Percentiles rank a stretch among this genome's conserved stretches.
These are phyloP conservation scores for Lachnellula suecica DNA, from an alignment of 2,329 filamentous ascomycete genomes.

Conservation along the genomic window DNA sequence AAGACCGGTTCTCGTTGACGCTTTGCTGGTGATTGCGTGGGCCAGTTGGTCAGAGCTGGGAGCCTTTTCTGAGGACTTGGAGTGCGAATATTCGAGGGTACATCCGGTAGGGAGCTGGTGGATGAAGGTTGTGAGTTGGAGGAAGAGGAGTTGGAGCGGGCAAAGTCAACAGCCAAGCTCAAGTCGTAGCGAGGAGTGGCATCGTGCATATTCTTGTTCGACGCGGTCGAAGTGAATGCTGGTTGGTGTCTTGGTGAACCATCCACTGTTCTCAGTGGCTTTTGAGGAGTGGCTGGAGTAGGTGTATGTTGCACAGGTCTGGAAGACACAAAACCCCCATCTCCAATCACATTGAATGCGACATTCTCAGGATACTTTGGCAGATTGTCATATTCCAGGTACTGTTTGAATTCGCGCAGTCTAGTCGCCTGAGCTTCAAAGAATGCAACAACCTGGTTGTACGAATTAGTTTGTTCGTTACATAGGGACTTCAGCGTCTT, in stretches of 20 bases:
- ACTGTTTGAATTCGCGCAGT: neutral
- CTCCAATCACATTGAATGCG: neutral
- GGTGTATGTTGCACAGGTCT: neutral
- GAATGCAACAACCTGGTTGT: neutral
- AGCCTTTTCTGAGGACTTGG: neutral
- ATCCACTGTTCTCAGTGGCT: neutral
- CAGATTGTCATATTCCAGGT: neutral
- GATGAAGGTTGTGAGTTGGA: neutral
- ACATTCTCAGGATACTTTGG: neutral
- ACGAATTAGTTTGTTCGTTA: neutral
- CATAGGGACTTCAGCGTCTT: neutral
- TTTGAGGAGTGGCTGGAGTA: neutral
- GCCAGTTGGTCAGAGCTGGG: neutral
- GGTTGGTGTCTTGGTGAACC: neutral
- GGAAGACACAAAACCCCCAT: neutral
- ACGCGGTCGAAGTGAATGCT: neutral
- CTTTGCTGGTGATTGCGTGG: neutral
- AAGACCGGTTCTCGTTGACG: neutral
- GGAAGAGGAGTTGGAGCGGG: neutral
- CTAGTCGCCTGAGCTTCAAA: neutral
- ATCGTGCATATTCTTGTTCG: neutral
- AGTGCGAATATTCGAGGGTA: neutral
- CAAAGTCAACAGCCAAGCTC: neutral
- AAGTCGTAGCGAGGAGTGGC: neutral
- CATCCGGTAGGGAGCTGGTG: neutral